These are phyloP conservation scores for Phytophthora ohioensis DNA, from an alignment of 352 stramenopile species.

Conservation along the genomic window DNA sequence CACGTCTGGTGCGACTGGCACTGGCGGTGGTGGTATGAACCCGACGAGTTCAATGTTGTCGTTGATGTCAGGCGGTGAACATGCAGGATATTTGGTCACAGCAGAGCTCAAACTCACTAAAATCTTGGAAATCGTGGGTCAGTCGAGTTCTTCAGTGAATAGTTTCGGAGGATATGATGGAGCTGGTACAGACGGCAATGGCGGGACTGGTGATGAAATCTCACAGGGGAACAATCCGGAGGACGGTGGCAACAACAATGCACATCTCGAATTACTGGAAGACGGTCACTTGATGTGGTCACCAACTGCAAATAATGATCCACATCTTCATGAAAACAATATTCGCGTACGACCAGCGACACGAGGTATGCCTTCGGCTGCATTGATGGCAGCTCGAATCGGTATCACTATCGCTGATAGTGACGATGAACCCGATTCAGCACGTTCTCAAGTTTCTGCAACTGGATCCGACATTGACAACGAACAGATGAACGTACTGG, in stretches of 20 bases:
- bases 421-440: conserved; percentile 54
- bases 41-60: conserved; percentile 41
- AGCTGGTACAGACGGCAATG: conserved; percentile 35
- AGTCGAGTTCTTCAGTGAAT: conserved; percentile 69
- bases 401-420: conserved; percentile 43
- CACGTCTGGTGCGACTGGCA: conserved; percentile 5
- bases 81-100: conserved; percentile 62
- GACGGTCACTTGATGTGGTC: conserved; percentile 69
- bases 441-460: conserved; percentile 59
- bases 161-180: conserved; percentile 60
- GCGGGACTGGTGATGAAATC: conserved; percentile 39
- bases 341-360: conserved; percentile 66
- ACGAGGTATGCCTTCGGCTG: conserved; percentile 17
- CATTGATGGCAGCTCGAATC: conserved; percentile 33
- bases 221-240: conserved; percentile 29
- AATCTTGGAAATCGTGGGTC: conserved; percentile 80
- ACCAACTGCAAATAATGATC: conserved; percentile 74
- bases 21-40: conserved; percentile 16
- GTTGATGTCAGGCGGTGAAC: conserved; percentile 50
- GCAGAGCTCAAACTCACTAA: conserved; percentile 83
- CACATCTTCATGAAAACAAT: conserved; percentile 81
- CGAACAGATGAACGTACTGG: conserved; percentile 62
- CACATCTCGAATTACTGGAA: conserved; percentile 56
- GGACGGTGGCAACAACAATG: conserved; percentile 31
- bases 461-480: conserved; percentile 27